Conservation (phyloP, 2,329 filamentous ascomycete species). For the Exserohilum rostratum region DNA sequence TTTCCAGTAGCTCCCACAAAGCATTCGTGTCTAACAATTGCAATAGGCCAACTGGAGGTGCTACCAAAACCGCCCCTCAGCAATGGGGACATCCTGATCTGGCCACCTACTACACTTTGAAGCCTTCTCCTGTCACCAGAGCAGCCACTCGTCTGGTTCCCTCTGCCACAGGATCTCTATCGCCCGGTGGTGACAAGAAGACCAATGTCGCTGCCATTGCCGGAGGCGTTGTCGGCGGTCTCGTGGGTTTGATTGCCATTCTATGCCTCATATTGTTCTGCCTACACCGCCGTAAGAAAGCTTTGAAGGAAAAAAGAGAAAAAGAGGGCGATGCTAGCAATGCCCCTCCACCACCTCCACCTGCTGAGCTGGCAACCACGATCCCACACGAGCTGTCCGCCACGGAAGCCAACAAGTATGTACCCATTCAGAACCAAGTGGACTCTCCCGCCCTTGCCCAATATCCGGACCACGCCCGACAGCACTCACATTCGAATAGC, state of each 20-base stretch:
- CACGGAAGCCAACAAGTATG: conserved; percentile 33
- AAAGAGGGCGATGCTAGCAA: conserved; percentile 8
- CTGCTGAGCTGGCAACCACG: conserved; percentile 41
- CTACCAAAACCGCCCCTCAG: conserved; percentile 59
- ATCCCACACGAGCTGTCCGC: conserved; percentile 39
- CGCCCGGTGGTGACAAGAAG: conserved; percentile 19
- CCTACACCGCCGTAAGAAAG: conserved; percentile 46
- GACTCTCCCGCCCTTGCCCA: conserved; percentile 18
- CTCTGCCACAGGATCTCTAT: conserved; percentile 28
- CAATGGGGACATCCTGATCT: conserved; percentile 61
- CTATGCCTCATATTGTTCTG: conserved; percentile 45
- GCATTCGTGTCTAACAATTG: conserved; percentile 25
- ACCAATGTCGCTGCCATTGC: conserved; percentile 47
- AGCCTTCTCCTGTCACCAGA: conserved; percentile 54
- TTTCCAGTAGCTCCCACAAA: not conserved
- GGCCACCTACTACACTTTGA: conserved; percentile 59
- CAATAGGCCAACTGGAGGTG: conserved; percentile 57
- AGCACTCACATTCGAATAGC: conserved; percentile 30
- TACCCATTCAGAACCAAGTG: conserved; percentile 33
- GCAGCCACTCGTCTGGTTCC: conserved; percentile 58
- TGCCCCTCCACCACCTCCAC: conserved; percentile 21
- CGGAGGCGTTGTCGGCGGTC: conserved; percentile 50
- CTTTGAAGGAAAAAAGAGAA: conserved; percentile 21
- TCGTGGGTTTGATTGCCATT: conserved; percentile 40
- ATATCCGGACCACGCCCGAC: conserved; percentile 18